A percentile compares a stretch with the other conserved stretches of the same genome.
phyloP scores from a whole-genome alignment of 1,284 basidiomycete species.

The Marasmius fiardii region DNA sequence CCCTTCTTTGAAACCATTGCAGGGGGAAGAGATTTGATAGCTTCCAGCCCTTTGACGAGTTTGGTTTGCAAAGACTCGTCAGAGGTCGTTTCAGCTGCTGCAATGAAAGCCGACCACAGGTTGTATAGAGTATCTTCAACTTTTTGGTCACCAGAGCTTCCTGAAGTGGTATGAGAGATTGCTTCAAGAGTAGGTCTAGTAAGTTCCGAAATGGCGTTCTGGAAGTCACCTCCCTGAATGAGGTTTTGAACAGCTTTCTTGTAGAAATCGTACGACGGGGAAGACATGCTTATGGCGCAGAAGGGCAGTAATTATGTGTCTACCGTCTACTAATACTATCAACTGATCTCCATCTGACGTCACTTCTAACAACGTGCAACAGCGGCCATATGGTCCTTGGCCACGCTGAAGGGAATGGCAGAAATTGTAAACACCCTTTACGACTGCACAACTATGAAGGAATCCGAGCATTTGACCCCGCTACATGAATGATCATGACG shows the following conservation, averaged over 20 bases:
- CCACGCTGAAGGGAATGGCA: no score
- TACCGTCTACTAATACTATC: no score
- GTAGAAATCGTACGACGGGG: background rate
- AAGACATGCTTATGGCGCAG: background rate
- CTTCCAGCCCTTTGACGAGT: slow-evolving; percentile 8
- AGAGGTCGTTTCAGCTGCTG: background rate
- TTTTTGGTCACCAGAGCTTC: background rate
- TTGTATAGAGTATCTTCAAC: background rate
- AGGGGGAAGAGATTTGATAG: slow-evolving; percentile 7
- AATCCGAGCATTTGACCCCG: no score
- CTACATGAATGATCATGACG: background rate
- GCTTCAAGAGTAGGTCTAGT: background rate
- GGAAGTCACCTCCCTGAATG: background rate
- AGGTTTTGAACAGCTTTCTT: background rate
- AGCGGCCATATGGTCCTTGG: no score
- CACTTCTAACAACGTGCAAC: no score
- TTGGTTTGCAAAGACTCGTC: slow-evolving; percentile 2
- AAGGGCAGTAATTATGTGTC: background rate
- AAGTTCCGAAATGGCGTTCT: background rate
- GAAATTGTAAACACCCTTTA: no score
- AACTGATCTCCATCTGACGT: no score
- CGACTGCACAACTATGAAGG: no score
- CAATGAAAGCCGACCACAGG: background rate
- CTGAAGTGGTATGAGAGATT: background rate
- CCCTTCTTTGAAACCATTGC: background rate